phyloP scores from a whole-genome alignment of 306 rosid species.

The Prunus dulcis region DNA sequence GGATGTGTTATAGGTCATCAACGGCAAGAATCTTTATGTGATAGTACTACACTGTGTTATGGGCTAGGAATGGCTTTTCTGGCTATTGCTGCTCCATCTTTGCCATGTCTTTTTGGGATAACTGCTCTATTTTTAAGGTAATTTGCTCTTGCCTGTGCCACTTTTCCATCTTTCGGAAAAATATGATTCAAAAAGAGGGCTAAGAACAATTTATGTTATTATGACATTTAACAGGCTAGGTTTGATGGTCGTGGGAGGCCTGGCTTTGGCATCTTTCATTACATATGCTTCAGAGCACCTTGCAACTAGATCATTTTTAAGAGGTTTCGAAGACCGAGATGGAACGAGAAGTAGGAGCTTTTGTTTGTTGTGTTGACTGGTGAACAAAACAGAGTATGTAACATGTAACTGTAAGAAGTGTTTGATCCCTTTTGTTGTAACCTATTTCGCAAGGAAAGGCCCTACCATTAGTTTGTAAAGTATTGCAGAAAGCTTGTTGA shows the following conservation, averaged over 20 bases:
- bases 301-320: slow-evolving; percentile 71
- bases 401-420: slow-evolving; percentile 12
- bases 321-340: slow-evolving; percentile 74
- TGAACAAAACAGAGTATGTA: slow-evolving; percentile 21
- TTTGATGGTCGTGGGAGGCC: slow-evolving; percentile 83
- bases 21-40: slow-evolving; percentile 57
- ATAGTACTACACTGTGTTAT: slow-evolving; percentile 57
- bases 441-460: background rate
- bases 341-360: slow-evolving; percentile 40
- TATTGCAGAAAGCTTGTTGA: slow-evolving; percentile 29
- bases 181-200: background rate
- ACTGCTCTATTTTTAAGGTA: slow-evolving; percentile 91
- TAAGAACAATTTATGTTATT: background rate
- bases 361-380: slow-evolving; percentile 53
- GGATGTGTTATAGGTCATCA: slow-evolving; percentile 67
- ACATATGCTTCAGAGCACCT: slow-evolving; percentile 92
- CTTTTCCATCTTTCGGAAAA: background rate
- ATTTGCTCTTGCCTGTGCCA: background rate
- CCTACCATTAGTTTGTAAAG: slow-evolving; percentile 20
- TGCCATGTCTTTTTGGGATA: slow-evolving; percentile 82
- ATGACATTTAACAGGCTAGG: slow-evolving; percentile 62
- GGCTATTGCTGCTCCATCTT: slow-evolving; percentile 81
- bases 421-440: slow-evolving; percentile 14
- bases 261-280: slow-evolving; percentile 88
- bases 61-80: slow-evolving; percentile 83